Evolutionary conservation across 345 rosid species (phyloP).

Genomic region (Bruguiera sexangula): DNA sequence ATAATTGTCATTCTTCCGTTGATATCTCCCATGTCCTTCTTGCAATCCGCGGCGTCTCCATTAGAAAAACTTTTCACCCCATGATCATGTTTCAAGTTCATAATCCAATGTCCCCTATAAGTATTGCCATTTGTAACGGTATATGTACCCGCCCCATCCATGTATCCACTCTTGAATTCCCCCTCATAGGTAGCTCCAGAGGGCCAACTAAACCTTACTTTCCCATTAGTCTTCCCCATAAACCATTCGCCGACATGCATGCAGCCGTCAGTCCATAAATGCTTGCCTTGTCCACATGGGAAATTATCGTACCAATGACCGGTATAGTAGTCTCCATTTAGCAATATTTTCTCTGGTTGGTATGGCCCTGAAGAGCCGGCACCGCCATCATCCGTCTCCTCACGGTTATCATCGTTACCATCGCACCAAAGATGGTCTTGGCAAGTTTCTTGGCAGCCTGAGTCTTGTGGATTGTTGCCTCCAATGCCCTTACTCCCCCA

Average conservation of each 20-base stretch:
- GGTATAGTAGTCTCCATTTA: constrained; percentile 81
- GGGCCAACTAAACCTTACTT: constrained; percentile 88
- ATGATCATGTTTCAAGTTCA: constrained; percentile 85
- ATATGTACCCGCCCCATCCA: constrained; percentile 83
- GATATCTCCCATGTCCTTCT: constrained; percentile 74
- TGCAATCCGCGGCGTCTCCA: constrained; percentile 79
- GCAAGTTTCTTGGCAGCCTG: constrained; percentile 89
- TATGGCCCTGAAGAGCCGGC: constrained; percentile 35
- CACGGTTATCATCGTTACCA: constrained; percentile 45
- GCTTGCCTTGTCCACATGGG: constrained; percentile 81
- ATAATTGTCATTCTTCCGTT: constrained; percentile 54
- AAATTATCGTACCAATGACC: constrained; percentile 86
- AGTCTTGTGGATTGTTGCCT: constrained; percentile 79
- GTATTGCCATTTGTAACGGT: constrained; percentile 54
- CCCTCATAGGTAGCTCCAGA: constrained; percentile 85
- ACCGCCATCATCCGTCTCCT: constrained; percentile 6
- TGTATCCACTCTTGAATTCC: constrained; percentile 79
- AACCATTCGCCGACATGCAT: constrained; percentile 84
- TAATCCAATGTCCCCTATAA: constrained; percentile 79
- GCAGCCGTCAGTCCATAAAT: constrained; percentile 89
- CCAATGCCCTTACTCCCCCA: constrained; percentile 78
- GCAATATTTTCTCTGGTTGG: constrained; percentile 65
- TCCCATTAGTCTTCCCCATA: constrained; percentile 76
- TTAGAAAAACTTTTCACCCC: constrained; percentile 55
- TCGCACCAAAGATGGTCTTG: constrained; percentile 74